Base-by-base conservation (phyloP, 2,329 filamentous ascomycete species). In the Neopestalotiopsis clavispora region DNA sequence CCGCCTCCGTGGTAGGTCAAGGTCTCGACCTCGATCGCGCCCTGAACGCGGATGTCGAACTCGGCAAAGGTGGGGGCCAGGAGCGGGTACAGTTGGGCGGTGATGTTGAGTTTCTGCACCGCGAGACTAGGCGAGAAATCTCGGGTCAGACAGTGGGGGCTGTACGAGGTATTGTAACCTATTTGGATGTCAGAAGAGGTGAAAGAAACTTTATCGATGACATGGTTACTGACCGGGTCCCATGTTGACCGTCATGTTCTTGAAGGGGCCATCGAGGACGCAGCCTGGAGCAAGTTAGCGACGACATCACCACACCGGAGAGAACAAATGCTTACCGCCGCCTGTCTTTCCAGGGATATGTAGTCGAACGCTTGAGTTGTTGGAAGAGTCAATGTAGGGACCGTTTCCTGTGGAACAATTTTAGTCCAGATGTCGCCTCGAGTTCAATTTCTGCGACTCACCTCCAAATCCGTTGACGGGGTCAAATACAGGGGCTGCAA, bases 111-210 rank as follows among this genome's bases (percentile, higher is more conserved):
- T 17, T 69, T 32, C 32, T 68, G 63, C n/a, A 68, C 45, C 59
- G 72, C 73, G 12, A 76, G 57, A 20, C 40, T 66, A 13, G 72
- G 75, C 30, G 74, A 76, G 10, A 80, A 69, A 66, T 80, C 78
- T 42, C 79, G 75, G 9, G 73, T 73, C 38, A 80, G 67, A 66
- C 79, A 80, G 67, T 74, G 78, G 5, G 78, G 78, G 66, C 71
- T 75, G 45, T 80, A 76, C 5, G 67, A 67, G 3, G 70, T 73
- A 66, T 70, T 61, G 14, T 69, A 67, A 10, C 75, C 65, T 59
- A 28, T 28, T 13, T 7, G 34, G 3, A 12, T 4, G 30, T 57
- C 34, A 65, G 63, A 13, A 23, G n/a, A 17, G 4, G 4, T 4
- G 20, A 14, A 2, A 9, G 63, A 2, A 57, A 14, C 28, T 40